These are phyloP conservation scores for Penstemon barbatus DNA, from an alignment of 257 asterid genomes.

Conservation along the genomic window DNA sequence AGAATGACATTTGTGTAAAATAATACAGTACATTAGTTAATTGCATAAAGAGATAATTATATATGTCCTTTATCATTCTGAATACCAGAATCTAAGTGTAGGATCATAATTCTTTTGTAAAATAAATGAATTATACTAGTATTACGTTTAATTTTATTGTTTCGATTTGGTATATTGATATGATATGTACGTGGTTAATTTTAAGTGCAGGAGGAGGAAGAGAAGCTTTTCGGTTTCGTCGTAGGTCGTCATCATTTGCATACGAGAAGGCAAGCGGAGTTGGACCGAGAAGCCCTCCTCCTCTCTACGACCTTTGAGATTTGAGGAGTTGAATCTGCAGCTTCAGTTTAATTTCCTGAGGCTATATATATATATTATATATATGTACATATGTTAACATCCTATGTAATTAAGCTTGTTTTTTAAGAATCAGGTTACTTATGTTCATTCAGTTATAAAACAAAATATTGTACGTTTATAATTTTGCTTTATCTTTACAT, in stretches of 20 bases:
- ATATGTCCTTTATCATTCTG: neutral
- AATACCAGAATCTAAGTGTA: too few relatives aligned
- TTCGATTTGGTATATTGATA: neutral
- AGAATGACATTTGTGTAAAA: slow-evolving; percentile 32
- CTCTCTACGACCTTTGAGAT: slow-evolving; percentile 82
- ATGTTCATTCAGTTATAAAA: too few relatives aligned
- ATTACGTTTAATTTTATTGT: neutral
- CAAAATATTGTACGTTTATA: too few relatives aligned
- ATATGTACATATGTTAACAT: too few relatives aligned
- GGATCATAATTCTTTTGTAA: too few relatives aligned
- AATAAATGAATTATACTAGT: neutral
- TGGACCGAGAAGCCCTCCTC: slow-evolving; percentile 88
- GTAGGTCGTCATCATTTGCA: slow-evolving; percentile 72
- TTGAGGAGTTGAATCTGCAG: neutral
- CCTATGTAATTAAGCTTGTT: too few relatives aligned
- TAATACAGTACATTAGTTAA: neutral
- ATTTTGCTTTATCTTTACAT: too few relatives aligned
- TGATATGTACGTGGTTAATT: neutral
- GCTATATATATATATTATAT: too few relatives aligned
- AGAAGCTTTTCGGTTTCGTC: slow-evolving; percentile 67
- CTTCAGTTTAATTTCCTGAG: too few relatives aligned
- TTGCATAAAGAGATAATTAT: neutral
- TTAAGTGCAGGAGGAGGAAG: slow-evolving; percentile 53
- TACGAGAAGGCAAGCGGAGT: slow-evolving; percentile 66
- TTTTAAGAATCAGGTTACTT: too few relatives aligned